Evolutionary conservation across 2,329 filamentous ascomycete species (phyloP).

Genomic region (Colletotrichum acutatum): DNA sequence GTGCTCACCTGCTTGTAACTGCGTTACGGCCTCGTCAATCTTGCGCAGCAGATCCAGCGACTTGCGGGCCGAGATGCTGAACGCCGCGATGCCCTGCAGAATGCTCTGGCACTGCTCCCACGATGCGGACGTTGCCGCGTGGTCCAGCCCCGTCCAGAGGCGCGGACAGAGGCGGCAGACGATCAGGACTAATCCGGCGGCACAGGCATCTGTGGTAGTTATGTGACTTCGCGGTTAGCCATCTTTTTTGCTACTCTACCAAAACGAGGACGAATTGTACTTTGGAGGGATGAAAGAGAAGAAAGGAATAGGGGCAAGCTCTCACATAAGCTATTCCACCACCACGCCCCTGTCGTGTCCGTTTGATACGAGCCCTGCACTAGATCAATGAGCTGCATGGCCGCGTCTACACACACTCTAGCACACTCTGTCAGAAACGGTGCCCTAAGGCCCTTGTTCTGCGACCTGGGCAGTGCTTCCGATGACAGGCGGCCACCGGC

Average conservation of each 20-base stretch:
- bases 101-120: background rate
- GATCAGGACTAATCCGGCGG: background rate
- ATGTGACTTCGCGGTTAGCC: background rate
- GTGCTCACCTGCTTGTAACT: background rate
- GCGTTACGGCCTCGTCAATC: background rate
- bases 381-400: conserved; percentile 44
- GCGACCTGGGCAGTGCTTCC: background rate
- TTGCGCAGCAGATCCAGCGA: conserved; percentile 11
- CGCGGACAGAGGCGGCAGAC: background rate
- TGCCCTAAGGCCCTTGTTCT: background rate
- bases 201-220: background rate
- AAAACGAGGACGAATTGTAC: background rate
- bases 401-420: conserved; percentile 43
- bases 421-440: conserved; percentile 42
- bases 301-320: background rate
- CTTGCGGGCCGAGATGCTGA: background rate
- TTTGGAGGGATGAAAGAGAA: too few relatives aligned
- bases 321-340: conserved; percentile 53
- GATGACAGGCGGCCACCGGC: background rate
- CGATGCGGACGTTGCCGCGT: background rate
- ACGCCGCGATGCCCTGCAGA: background rate
- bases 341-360: conserved; percentile 45
- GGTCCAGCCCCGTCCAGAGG: background rate
- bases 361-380: conserved; percentile 44
- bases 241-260: background rate